Percentiles rank a stretch among this genome's conserved stretches.
Evolutionary conservation across 768 basidiomycete genomes (phyloP).

Genomic region (Stropharia rugosoannulata): DNA sequence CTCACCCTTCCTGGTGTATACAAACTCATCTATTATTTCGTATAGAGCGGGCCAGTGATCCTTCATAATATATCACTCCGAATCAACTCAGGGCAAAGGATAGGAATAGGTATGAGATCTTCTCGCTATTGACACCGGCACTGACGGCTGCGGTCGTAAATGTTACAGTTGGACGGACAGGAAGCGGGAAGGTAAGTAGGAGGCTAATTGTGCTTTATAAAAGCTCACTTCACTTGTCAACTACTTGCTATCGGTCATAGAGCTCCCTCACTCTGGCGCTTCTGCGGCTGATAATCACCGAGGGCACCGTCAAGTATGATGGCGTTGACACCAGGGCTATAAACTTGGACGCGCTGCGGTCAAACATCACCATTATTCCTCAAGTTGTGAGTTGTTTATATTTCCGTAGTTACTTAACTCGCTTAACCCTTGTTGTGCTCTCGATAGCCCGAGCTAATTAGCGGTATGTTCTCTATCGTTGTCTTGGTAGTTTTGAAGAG

Average conservation of each 20-base stretch:
- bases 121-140: neutral
- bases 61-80: conserved; percentile 11
- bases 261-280: conserved; percentile 32
- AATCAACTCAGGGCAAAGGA: conserved; percentile 11
- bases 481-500: no score
- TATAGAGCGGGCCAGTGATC: conserved; percentile 8
- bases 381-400: conserved; percentile 29
- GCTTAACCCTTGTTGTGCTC: neutral
- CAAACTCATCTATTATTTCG: no score
- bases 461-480: neutral
- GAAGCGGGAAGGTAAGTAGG: conserved; percentile 21
- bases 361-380: conserved; percentile 56
- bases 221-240: neutral
- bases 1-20: no score
- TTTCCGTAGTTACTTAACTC: neutral
- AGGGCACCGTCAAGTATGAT: conserved; percentile 52
- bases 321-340: conserved; percentile 42
- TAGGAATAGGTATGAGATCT: conserved; percentile 10
- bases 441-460: neutral
- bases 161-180: conserved; percentile 21
- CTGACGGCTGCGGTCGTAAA: no score
- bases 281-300: conserved; percentile 51
- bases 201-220: no score
- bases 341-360: conserved; percentile 53
- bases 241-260: conserved; percentile 5